phyloP scores from a whole-genome alignment of 768 basidiomycete genomes.

The Boletus rubroflammeus region DNA sequence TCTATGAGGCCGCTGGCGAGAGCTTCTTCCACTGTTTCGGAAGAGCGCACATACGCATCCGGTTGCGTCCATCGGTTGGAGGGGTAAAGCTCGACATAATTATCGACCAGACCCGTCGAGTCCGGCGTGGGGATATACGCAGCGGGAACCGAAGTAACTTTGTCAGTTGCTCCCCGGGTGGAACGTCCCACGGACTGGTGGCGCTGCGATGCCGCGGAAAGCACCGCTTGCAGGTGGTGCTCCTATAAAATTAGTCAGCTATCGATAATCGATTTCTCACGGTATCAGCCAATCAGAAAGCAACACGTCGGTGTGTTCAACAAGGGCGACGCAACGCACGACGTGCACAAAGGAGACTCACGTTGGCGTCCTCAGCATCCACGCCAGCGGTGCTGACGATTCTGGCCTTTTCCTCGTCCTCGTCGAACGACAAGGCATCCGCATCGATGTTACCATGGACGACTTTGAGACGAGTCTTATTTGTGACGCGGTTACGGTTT shows the following conservation, averaged over 20 bases:
- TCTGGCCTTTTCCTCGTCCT: constrained; percentile 83
- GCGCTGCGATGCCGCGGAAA: constrained; percentile 52
- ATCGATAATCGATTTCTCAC: constrained; percentile 49
- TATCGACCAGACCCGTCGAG: constrained; percentile 72
- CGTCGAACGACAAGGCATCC: constrained; percentile 75
- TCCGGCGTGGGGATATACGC: constrained; percentile 93
- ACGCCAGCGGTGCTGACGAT: constrained; percentile 82
- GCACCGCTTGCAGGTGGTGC: constrained; percentile 55
- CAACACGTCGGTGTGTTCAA: constrained; percentile 43
- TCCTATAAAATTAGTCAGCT: constrained; percentile 54
- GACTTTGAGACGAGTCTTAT: constrained; percentile 88
- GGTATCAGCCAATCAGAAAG: constrained; percentile 42
- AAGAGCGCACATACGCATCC: constrained; percentile 71
- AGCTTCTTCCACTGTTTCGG: constrained; percentile 82
- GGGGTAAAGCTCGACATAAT: constrained; percentile 78
- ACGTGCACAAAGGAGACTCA: constrained; percentile 49
- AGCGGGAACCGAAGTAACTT: constrained; percentile 39
- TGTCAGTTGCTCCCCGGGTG: constrained; percentile 34
- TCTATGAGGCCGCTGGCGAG: constrained; percentile 57
- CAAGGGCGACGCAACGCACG: constrained; percentile 38
- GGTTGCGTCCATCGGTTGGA: constrained; percentile 72
- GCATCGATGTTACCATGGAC: constrained; percentile 77
- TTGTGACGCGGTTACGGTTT: constrained; percentile 88
- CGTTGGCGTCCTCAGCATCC: constrained; percentile 91
- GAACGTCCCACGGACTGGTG: constrained; percentile 37